These are phyloP conservation scores for Pinus tabuliformis DNA, from an alignment of 75 land plant genomes.

Conservation along the genomic window DNA sequence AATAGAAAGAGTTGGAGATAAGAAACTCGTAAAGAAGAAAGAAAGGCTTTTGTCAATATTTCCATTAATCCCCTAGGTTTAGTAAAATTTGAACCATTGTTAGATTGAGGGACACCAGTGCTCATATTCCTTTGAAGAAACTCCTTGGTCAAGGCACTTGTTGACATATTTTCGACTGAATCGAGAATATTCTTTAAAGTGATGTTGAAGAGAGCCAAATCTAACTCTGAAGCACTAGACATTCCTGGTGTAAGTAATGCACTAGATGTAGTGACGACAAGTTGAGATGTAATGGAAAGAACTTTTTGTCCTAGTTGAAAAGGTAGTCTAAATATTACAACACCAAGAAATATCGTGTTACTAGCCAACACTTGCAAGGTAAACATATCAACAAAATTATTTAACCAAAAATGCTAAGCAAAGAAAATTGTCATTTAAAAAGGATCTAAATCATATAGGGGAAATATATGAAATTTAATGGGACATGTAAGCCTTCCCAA, in stretches of 20 bases:
- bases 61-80: slow-evolving; percentile 14
- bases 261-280: slow-evolving; percentile 45
- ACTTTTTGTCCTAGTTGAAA: slow-evolving; percentile 82
- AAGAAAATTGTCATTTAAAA: too few relatives aligned
- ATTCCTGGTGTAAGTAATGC: slow-evolving; percentile 37
- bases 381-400: background rate
- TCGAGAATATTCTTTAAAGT: slow-evolving; percentile 40
- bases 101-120: background rate
- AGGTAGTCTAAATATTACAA: slow-evolving; percentile 84
- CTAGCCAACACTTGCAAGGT: slow-evolving; percentile 87
- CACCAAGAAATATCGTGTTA: slow-evolving; percentile 91
- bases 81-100: background rate
- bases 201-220: slow-evolving; percentile 41
- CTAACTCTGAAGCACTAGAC: slow-evolving; percentile 36
- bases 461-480: too few relatives aligned
- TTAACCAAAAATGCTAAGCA: background rate
- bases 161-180: slow-evolving; percentile 33
- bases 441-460: too few relatives aligned
- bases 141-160: slow-evolving; percentile 4
- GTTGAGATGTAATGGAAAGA: slow-evolving; percentile 64
- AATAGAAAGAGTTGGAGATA: slow-evolving; percentile 93
- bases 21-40: slow-evolving; percentile 61
- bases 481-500: too few relatives aligned
- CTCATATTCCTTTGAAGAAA: background rate
- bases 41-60: slow-evolving; percentile 31